phyloP scores from a whole-genome alignment of 306 rosid genomes.

The Quercus wislizeni region DNA sequence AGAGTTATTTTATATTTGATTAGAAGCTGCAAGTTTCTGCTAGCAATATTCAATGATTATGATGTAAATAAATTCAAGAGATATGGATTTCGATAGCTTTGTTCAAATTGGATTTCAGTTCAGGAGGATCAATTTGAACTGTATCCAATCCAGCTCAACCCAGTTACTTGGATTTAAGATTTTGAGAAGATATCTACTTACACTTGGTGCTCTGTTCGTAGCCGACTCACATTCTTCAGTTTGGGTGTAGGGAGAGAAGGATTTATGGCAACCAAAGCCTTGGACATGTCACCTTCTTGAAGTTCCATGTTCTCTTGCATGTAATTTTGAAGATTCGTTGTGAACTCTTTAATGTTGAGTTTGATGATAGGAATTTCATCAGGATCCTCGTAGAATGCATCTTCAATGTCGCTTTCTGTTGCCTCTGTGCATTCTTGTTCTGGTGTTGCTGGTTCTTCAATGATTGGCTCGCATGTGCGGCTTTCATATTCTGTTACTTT shows the following conservation, averaged over 20 bases:
- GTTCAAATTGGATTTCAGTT: conserved; percentile 2
- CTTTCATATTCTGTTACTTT: conserved; percentile 27
- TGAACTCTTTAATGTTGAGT: conserved; percentile 43
- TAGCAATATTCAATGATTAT: conserved; percentile 10
- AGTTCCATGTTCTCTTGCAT: conserved; percentile 51
- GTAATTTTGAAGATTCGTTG: conserved; percentile 34
- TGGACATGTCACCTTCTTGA: conserved; percentile 67
- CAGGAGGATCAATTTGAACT: neutral
- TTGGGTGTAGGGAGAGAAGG: conserved; percentile 66
- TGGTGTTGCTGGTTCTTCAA: conserved; percentile 89
- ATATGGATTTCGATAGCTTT: neutral
- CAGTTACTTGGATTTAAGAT: neutral
- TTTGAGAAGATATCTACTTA: conserved; percentile 35
- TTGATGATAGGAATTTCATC: conserved; percentile 60
- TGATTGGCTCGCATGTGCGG: conserved; percentile 68
- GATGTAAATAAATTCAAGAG: neutral
- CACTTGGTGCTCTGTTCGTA: conserved; percentile 97
- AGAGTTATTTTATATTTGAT: neutral
- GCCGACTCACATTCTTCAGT: conserved; percentile 77
- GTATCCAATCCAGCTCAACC: neutral
- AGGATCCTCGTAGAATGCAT: conserved; percentile 54
- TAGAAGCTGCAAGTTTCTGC: conserved; percentile 2
- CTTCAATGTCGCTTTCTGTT: conserved; percentile 78
- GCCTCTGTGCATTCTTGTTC: conserved; percentile 53
- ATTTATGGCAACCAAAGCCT: conserved; percentile 75